phyloP scores from a whole-genome alignment of 176 grass and related monocot species.

The Lolium rigidum region DNA sequence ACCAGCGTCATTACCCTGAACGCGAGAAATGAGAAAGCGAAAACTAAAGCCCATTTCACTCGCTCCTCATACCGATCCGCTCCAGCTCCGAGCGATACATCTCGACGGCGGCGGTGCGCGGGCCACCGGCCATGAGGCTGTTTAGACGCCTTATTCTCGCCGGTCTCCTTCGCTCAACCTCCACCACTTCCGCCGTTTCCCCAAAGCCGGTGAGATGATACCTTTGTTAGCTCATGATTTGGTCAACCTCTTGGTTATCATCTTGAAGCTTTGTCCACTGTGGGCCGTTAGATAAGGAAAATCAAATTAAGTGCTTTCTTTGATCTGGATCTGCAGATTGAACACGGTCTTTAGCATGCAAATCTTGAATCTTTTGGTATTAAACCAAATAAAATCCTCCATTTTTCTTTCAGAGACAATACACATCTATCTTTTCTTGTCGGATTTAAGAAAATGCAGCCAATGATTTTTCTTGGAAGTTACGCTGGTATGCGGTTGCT shows the following conservation, averaged over 20 bases:
- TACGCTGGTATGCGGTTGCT: not conserved
- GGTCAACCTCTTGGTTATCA: not conserved
- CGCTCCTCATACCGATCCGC: not conserved
- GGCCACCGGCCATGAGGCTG: not conserved
- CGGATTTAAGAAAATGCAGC: not conserved
- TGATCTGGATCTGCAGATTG: not conserved
- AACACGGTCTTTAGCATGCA: not conserved
- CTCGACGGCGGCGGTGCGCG: not conserved
- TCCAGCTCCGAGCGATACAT: not conserved
- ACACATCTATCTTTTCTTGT: not conserved
- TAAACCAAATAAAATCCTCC: not conserved
- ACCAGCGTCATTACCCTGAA: not conserved
- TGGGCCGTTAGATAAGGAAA: not conserved
- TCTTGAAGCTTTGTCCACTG: not conserved
- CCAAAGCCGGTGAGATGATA: not conserved
- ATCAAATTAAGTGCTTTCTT: not conserved
- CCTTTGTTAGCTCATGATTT: not conserved
- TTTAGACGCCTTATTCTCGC: conserved; percentile 10
- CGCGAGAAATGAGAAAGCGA: not conserved
- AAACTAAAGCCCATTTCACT: not conserved
- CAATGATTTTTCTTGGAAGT: no score
- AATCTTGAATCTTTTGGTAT: not conserved
- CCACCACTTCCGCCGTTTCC: not conserved
- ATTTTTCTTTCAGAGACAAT: not conserved
- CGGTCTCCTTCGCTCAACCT: conserved; percentile 38